Evolutionary conservation across 768 basidiomycete genomes (phyloP).

Genomic region (Termitomyces sp.): DNA sequence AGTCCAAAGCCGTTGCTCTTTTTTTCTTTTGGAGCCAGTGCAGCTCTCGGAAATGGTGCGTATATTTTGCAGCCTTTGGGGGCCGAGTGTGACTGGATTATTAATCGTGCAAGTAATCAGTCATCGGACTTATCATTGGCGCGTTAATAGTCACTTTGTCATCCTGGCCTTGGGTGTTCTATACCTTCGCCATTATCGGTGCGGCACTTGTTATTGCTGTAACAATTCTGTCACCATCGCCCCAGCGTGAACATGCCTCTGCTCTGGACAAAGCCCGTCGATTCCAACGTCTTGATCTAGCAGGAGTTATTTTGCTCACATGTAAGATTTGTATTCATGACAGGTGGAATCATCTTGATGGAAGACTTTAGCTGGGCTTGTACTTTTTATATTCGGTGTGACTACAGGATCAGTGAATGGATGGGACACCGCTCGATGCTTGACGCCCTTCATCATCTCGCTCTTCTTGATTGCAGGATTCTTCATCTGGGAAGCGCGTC

Average conservation of each 20-base stretch:
- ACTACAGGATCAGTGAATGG: background rate
- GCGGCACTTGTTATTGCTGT: background rate
- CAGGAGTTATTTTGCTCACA: background rate
- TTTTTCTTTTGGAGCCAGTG: background rate
- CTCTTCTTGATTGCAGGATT: background rate
- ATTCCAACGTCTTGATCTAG: background rate
- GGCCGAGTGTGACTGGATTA: too few relatives aligned
- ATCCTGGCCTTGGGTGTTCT: background rate
- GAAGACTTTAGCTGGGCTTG: background rate
- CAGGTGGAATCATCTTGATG: too few relatives aligned
- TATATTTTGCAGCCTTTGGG: too few relatives aligned
- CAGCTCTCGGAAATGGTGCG: background rate
- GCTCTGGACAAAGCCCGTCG: background rate
- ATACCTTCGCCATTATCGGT: background rate
- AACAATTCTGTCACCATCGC: background rate
- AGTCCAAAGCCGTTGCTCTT: background rate
- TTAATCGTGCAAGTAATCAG: too few relatives aligned
- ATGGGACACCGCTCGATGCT: background rate
- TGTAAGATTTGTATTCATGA: too few relatives aligned
- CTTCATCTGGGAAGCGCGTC: background rate
- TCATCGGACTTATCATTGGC: background rate
- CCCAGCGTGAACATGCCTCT: background rate
- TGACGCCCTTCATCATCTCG: background rate
- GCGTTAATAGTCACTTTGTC: background rate
- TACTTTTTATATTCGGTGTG: background rate